Evolutionary conservation across 2,329 filamentous ascomycete genomes (phyloP).

Genomic region (Monosporascus sp.): DNA sequence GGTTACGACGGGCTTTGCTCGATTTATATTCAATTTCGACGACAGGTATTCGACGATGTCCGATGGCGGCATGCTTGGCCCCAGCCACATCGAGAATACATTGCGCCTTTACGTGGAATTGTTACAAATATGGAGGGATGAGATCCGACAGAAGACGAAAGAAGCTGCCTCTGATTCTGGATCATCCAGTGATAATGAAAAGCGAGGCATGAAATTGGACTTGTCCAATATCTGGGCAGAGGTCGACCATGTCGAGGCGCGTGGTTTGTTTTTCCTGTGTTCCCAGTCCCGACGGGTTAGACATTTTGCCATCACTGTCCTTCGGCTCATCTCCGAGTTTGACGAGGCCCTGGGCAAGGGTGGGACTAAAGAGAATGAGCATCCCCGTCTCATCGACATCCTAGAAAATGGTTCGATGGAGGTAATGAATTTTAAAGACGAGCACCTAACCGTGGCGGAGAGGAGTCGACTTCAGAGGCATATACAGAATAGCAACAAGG

Average conservation of each 20-base stretch:
- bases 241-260: conserved; percentile 94
- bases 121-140: conserved; percentile 94
- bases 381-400: conserved; percentile 77
- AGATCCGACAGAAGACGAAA: conserved; percentile 81
- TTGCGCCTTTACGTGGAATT: conserved; percentile 89
- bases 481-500: conserved; percentile 78
- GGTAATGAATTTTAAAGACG: conserved; percentile 89
- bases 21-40: conserved; percentile 98
- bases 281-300: conserved; percentile 90
- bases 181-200: conserved; percentile 61
- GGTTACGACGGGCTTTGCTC: conserved; percentile 92
- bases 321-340: conserved; percentile 89
- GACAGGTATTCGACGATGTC: conserved; percentile 97
- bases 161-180: conserved; percentile 62
- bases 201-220: conserved; percentile 72
- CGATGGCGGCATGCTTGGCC: conserved; percentile 91
- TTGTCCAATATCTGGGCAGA: conserved; percentile 85
- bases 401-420: conserved; percentile 84
- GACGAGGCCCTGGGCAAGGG: conserved; percentile 80
- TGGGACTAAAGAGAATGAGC: conserved; percentile 53
- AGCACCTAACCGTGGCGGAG: conserved; percentile 86
- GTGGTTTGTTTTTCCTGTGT: conserved; percentile 94
- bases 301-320: conserved; percentile 84
- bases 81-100: conserved; percentile 91
- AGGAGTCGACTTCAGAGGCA: conserved; percentile 87